These are phyloP conservation scores for Lasiodiplodia theobromae DNA, from an alignment of 2,329 filamentous ascomycete genomes.

Conservation along the genomic window DNA sequence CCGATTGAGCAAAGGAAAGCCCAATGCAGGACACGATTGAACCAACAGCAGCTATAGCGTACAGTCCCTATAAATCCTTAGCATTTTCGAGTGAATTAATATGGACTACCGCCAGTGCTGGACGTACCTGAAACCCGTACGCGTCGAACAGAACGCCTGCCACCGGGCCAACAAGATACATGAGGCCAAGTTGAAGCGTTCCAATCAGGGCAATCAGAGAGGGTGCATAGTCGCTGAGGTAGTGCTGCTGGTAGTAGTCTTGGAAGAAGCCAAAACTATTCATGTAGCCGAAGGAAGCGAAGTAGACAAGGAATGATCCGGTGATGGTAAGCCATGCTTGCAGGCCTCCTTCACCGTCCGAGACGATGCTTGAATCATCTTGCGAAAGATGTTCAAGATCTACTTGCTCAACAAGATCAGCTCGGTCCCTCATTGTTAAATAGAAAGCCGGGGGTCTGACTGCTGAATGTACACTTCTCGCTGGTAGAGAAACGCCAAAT, in stretches of 20 bases:
- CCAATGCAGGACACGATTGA: conserved; percentile 1
- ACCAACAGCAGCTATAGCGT: conserved; percentile 1
- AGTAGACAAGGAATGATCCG: conserved; percentile 8
- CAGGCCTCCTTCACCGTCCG: not conserved
- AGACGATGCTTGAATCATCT: not conserved
- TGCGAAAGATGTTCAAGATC: too few relatives aligned
- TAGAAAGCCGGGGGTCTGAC: too few relatives aligned
- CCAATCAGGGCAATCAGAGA: conserved; percentile 9
- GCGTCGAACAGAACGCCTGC: conserved; percentile 7
- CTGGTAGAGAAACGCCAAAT: too few relatives aligned
- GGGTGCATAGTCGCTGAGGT: conserved; percentile 21
- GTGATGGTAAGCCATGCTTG: conserved; percentile 17
- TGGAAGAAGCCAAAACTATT: conserved; percentile 43
- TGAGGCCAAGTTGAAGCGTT: not conserved
- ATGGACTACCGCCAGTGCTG: not conserved
- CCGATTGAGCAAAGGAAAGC: conserved; percentile 10
- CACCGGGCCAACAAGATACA: conserved; percentile 9
- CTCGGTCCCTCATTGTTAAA: too few relatives aligned
- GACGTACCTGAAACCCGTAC: conserved; percentile 8
- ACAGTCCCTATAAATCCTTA: not conserved
- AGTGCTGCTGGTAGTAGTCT: conserved; percentile 43
- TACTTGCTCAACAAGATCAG: too few relatives aligned
- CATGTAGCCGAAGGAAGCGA: conserved; percentile 12
- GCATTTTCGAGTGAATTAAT: not conserved
- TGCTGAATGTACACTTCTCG: too few relatives aligned